phyloP scores from a whole-genome alignment of 2,329 filamentous ascomycete species.

The Sarocladium brachiariae region DNA sequence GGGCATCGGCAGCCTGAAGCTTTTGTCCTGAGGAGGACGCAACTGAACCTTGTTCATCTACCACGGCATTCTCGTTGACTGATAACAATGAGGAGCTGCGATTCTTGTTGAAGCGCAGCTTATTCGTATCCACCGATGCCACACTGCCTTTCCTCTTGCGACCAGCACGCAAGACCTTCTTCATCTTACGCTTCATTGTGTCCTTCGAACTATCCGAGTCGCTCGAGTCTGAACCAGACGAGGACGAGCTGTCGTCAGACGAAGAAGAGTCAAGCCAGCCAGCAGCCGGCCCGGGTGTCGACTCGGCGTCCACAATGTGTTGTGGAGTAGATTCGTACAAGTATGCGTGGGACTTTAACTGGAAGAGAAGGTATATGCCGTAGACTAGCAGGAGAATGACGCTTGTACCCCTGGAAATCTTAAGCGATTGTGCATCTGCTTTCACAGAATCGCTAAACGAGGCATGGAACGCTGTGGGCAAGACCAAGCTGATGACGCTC shows the following conservation, averaged over 20 bases:
- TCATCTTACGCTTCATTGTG: conserved; percentile 69
- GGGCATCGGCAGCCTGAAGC: conserved; percentile 36
- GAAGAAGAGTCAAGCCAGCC: conserved; percentile 72
- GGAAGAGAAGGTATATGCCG: conserved; percentile 76
- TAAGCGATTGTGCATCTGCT: conserved; percentile 66
- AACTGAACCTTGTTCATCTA: conserved; percentile 17
- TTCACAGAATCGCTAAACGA: conserved; percentile 59
- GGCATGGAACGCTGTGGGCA: conserved; percentile 89
- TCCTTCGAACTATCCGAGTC: conserved; percentile 46
- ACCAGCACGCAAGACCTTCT: conserved; percentile 63
- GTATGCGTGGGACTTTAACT: conserved; percentile 86
- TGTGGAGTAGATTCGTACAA: conserved; percentile 91
- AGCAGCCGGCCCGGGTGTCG: conserved; percentile 75
- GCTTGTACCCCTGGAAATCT: conserved; percentile 85
- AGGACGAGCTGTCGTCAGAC: conserved; percentile 48
- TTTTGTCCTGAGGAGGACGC: conserved; percentile 27
- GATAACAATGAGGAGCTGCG: conserved; percentile 7
- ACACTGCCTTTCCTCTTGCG: conserved; percentile 56
- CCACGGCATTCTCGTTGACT: conserved; percentile 29
- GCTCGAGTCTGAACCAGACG: conserved; percentile 64
- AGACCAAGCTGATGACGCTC: conserved; percentile 79
- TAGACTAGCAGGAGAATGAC: conserved; percentile 79
- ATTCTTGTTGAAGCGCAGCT: conserved; percentile 26
- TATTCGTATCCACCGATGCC: conserved; percentile 42
- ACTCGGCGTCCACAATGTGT: conserved; percentile 86